Conservation (phyloP, 441 rosid species). For the Rhodomyrtus psidioides region DNA sequence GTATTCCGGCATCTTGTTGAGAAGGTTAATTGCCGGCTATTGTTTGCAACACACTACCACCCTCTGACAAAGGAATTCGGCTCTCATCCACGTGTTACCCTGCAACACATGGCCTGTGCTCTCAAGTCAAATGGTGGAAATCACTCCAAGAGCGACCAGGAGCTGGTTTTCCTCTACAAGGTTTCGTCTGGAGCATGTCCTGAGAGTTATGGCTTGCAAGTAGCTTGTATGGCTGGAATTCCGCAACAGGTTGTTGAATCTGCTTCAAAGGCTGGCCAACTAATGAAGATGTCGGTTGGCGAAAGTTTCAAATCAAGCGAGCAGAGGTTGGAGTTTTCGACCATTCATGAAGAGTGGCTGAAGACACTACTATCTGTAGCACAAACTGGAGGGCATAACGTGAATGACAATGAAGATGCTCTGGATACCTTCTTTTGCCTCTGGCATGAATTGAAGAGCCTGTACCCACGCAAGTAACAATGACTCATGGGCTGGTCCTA, state of each 20-base stretch:
- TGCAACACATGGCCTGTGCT: slow-evolving; percentile 93
- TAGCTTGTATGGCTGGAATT: slow-evolving; percentile 94
- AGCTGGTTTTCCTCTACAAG: slow-evolving; percentile 73
- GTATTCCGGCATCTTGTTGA: slow-evolving; percentile 90
- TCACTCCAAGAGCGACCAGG: slow-evolving; percentile 26
- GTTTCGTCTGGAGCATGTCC: slow-evolving; percentile 88
- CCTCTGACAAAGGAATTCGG: slow-evolving; percentile 92
- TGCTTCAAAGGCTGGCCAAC: slow-evolving; percentile 53
- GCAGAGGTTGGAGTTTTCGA: slow-evolving; percentile 72
- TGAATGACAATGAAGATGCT: slow-evolving; percentile 33
- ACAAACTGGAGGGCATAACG: slow-evolving; percentile 3
- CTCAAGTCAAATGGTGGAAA: slow-evolving; percentile 29
- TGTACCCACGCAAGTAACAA: slow-evolving; percentile 6
- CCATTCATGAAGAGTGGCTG: slow-evolving; percentile 88
- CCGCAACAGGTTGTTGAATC: slow-evolving; percentile 64
- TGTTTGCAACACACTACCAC: slow-evolving; percentile 94
- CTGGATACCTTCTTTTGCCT: slow-evolving; percentile 68
- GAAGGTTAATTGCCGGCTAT: slow-evolving; percentile 77
- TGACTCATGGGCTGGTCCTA: background rate
- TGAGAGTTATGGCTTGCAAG: slow-evolving; percentile 90
- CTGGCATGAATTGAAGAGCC: slow-evolving; percentile 75
- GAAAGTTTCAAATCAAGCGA: slow-evolving; percentile 75
- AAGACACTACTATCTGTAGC: slow-evolving; percentile 39
- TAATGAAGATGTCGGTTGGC: slow-evolving; percentile 62
- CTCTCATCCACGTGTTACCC: slow-evolving; percentile 74